Conservation (phyloP, 2,329 filamentous ascomycete species). For the Penicillium griseofulvum region DNA sequence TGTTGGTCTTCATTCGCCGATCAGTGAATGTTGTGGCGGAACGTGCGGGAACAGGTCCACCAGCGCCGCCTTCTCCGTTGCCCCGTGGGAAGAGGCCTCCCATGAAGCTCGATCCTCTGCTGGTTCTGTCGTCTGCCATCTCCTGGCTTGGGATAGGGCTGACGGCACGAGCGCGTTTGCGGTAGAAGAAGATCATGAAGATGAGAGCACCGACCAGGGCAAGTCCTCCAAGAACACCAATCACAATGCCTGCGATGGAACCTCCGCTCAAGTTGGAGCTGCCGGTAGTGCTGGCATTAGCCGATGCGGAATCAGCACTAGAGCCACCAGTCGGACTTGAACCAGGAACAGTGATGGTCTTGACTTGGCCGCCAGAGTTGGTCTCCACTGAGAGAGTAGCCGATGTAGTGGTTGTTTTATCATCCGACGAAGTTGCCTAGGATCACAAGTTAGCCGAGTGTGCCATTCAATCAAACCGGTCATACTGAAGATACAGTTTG, state of each 20-base stretch:
- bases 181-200: slow-evolving; percentile 40
- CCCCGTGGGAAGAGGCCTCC: slow-evolving; percentile 33
- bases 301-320: slow-evolving; percentile 15
- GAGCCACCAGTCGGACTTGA: slow-evolving; percentile 15
- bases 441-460: slow-evolving; percentile 8
- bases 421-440: slow-evolving; percentile 12
- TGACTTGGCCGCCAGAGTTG: slow-evolving; percentile 25
- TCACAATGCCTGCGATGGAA: slow-evolving; percentile 45
- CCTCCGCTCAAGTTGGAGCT: slow-evolving; percentile 38
- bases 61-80: slow-evolving; percentile 14
- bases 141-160: slow-evolving; percentile 34
- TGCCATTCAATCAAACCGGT: background rate
- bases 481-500: slow-evolving; percentile 12
- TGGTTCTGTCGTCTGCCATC: slow-evolving; percentile 31
- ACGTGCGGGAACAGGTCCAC: slow-evolving; percentile 16
- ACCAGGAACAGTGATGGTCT: slow-evolving; percentile 31
- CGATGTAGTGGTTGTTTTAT: slow-evolving; percentile 16
- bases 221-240: slow-evolving; percentile 41
- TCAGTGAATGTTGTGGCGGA: slow-evolving; percentile 40
- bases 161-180: slow-evolving; percentile 32
- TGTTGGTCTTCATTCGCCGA: slow-evolving; percentile 45
- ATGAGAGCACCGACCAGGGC: slow-evolving; percentile 39
- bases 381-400: slow-evolving; percentile 23
- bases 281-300: slow-evolving; percentile 9
- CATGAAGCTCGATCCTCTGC: slow-evolving; percentile 36